phyloP scores from a whole-genome alignment of 179 eudicot genomes.

The Spergularia azorica region DNA sequence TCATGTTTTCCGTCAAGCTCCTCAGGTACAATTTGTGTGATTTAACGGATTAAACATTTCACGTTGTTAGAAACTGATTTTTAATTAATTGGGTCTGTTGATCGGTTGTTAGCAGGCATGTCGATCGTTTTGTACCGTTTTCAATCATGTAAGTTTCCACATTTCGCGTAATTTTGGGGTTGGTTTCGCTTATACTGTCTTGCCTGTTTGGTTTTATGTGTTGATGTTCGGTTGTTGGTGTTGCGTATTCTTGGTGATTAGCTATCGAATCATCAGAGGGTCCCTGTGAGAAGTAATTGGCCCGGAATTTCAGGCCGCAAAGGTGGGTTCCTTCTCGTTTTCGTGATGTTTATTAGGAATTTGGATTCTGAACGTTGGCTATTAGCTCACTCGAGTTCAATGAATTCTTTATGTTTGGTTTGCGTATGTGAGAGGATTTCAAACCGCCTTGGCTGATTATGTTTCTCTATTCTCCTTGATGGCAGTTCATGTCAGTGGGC shows the following conservation, averaged over 20 bases:
- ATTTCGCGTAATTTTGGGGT: background rate
- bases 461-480: background rate
- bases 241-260: background rate
- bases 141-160: conserved; percentile 12
- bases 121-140: conserved; percentile 10
- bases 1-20: conserved; percentile 11
- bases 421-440: too few relatives aligned
- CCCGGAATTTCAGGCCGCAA: background rate
- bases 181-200: background rate
- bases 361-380: too few relatives aligned
- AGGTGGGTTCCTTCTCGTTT: background rate
- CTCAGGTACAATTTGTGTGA: background rate
- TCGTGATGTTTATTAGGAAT: background rate
- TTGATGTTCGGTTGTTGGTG: background rate
- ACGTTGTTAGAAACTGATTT: background rate
- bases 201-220: background rate
- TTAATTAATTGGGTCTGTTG: background rate
- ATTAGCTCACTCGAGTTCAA: too few relatives aligned
- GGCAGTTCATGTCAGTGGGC: conserved; percentile 29
- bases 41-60: background rate
- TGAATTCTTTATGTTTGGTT: too few relatives aligned
- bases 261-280: conserved; percentile 12
- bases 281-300: conserved; percentile 4
- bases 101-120: conserved; percentile 9
- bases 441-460: too few relatives aligned